phyloP scores from a whole-genome alignment of 306 rosid genomes.

The Argentina anserina region DNA sequence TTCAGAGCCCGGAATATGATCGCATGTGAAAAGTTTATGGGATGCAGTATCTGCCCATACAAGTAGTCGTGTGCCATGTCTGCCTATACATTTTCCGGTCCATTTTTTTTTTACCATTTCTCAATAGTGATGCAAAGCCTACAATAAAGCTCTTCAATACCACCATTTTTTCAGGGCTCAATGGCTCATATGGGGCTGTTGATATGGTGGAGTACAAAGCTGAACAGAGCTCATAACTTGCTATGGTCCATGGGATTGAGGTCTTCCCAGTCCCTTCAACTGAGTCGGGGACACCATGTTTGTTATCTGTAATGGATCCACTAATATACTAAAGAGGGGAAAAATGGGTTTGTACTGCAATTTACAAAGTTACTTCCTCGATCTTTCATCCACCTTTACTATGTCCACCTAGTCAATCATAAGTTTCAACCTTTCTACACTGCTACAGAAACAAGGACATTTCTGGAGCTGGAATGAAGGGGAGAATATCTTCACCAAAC shows the following conservation, averaged over 20 bases:
- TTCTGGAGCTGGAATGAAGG: constrained; percentile 64
- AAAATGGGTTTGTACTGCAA: background rate
- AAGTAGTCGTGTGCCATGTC: background rate
- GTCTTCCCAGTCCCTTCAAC: constrained; percentile 41
- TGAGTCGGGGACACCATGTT: background rate
- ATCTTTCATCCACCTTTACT: constrained; percentile 4
- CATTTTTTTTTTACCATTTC: background rate
- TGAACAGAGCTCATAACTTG: constrained; percentile 66
- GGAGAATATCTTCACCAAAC: constrained; percentile 63
- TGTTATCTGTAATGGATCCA: background rate
- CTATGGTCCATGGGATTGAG: constrained; percentile 75
- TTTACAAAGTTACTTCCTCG: background rate
- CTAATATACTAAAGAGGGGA: background rate
- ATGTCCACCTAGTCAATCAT: background rate
- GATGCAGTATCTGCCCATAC: background rate
- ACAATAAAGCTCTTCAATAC: background rate
- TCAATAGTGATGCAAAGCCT: background rate
- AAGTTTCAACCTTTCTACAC: background rate
- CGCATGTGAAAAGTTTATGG: background rate
- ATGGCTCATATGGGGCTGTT: constrained; percentile 48
- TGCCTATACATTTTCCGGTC: too few relatives aligned
- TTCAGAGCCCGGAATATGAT: background rate
- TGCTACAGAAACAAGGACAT: constrained; percentile 54
- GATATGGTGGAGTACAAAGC: constrained; percentile 20
- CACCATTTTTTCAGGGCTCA: constrained; percentile 22